Evolutionary conservation across 768 basidiomycete genomes (phyloP).

Genomic region (Rhodotorula taiwanensis): DNA sequence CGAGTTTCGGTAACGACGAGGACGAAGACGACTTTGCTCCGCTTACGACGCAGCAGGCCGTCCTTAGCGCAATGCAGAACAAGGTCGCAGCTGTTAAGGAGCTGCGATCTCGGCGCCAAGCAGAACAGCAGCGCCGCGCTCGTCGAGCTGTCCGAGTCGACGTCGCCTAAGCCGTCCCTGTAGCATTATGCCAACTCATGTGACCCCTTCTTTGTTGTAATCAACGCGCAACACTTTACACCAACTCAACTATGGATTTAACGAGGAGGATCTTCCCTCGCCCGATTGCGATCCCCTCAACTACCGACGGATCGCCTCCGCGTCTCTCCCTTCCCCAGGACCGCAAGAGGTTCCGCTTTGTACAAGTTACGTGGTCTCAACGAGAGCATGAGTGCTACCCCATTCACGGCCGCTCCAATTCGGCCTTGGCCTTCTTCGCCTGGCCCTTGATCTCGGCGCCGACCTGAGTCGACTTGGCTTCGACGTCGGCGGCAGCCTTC

Average conservation of each 20-base stretch:
- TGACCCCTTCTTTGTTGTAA: slow-evolving; percentile 10
- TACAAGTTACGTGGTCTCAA: neutral
- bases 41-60: neutral
- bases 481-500: slow-evolving; percentile 36
- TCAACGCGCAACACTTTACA: neutral
- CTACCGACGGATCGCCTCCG: no score
- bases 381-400: no score
- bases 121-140: neutral
- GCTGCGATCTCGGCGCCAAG: neutral
- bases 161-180: neutral
- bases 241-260: no score
- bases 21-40: neutral
- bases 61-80: slow-evolving; percentile 4
- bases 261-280: no score
- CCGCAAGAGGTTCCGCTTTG: no score
- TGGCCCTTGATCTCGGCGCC: neutral
- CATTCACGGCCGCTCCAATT: neutral
- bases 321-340: no score
- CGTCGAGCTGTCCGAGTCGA: slow-evolving; percentile 9
- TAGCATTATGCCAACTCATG: neutral
- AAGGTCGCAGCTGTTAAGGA: slow-evolving; percentile 14
- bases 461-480: slow-evolving; percentile 32
- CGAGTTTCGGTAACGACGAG: neutral
- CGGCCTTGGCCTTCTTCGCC: neutral
- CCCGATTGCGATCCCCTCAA: no score